Conservation (phyloP, 2,329 filamentous ascomycete genomes). For the Dothiorella sarmentorum region DNA sequence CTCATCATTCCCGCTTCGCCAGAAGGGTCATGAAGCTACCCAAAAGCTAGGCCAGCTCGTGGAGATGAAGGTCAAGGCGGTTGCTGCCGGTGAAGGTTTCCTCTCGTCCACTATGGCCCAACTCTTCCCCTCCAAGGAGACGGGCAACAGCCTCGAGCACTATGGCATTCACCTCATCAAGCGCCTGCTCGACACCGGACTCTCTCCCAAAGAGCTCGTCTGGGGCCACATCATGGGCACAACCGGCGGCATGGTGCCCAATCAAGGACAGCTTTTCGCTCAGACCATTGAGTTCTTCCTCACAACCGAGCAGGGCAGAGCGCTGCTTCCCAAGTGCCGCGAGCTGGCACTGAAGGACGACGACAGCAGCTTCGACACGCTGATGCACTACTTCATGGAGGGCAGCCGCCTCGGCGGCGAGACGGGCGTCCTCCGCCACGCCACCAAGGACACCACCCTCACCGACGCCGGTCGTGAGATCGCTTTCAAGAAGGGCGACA, state of each 20-base stretch:
- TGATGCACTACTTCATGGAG: slow-evolving; percentile 52
- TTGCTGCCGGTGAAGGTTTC: slow-evolving; percentile 42
- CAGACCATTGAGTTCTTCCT: slow-evolving; percentile 58
- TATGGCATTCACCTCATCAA: slow-evolving; percentile 58
- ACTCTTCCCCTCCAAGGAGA: slow-evolving; percentile 36
- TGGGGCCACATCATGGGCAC: slow-evolving; percentile 58
- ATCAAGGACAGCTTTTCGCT: slow-evolving; percentile 56
- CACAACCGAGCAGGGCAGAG: slow-evolving; percentile 41
- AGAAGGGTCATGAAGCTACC: slow-evolving; percentile 47
- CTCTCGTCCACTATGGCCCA: slow-evolving; percentile 38
- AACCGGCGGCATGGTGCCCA: slow-evolving; percentile 45
- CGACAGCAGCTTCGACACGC: slow-evolving; percentile 43
- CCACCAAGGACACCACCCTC: slow-evolving; percentile 32
- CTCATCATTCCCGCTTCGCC: slow-evolving; percentile 50
- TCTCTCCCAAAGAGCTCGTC: slow-evolving; percentile 49
- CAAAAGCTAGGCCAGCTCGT: slow-evolving; percentile 50
- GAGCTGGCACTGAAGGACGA: slow-evolving; percentile 45
- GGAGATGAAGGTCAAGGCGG: slow-evolving; percentile 47
- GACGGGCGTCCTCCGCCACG: slow-evolving; percentile 41
- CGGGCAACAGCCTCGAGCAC: slow-evolving; percentile 42
- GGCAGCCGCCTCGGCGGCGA: slow-evolving; percentile 43
- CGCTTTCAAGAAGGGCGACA: slow-evolving; percentile 36
- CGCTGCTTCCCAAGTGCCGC: slow-evolving; percentile 49
- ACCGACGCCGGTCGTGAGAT: slow-evolving; percentile 30
- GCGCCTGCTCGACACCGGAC: slow-evolving; percentile 47